Percentiles rank a stretch among this genome's conserved stretches.
phyloP scores from a whole-genome alignment of 345 rosid genomes.

The Hevea brasiliensis region DNA sequence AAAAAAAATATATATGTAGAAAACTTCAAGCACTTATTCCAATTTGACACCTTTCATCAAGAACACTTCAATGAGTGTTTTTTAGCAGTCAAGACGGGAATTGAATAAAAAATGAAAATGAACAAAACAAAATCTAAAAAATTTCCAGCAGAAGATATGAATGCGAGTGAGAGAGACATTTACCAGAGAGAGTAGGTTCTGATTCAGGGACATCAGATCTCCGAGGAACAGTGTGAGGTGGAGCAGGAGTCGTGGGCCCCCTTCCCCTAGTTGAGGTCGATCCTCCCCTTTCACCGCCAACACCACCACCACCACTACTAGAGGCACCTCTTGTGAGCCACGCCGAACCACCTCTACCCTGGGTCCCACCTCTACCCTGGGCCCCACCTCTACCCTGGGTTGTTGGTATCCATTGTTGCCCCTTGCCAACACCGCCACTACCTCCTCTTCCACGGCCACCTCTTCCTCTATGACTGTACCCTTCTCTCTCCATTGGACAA shows the following conservation, averaged over 20 bases:
- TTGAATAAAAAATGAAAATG: too few species aligned
- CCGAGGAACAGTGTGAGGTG: neutral
- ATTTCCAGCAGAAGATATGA: too few species aligned
- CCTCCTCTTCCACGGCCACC: too few species aligned
- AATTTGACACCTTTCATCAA: too few species aligned
- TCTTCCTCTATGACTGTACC: too few species aligned
- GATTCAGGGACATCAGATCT: neutral
- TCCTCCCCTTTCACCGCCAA: neutral
- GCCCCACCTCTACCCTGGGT: neutral
- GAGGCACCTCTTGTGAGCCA: neutral
- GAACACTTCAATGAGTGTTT: too few species aligned
- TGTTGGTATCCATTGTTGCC: neutral
- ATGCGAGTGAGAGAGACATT: neutral
- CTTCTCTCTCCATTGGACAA: conserved; percentile 54
- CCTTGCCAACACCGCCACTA: conserved; percentile 11
- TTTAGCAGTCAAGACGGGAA: too few species aligned
- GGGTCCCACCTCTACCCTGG: conserved; percentile 5
- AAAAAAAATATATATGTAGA: too few species aligned
- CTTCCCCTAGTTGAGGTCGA: neutral
- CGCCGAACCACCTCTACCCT: neutral
- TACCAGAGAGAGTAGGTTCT: neutral
- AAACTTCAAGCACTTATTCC: too few species aligned
- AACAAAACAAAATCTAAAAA: too few species aligned
- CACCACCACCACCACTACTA: neutral
- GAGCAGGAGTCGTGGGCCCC: neutral